Evolutionary conservation across 305 asterid genomes (phyloP).

Genomic region (Rubia peregrina): DNA sequence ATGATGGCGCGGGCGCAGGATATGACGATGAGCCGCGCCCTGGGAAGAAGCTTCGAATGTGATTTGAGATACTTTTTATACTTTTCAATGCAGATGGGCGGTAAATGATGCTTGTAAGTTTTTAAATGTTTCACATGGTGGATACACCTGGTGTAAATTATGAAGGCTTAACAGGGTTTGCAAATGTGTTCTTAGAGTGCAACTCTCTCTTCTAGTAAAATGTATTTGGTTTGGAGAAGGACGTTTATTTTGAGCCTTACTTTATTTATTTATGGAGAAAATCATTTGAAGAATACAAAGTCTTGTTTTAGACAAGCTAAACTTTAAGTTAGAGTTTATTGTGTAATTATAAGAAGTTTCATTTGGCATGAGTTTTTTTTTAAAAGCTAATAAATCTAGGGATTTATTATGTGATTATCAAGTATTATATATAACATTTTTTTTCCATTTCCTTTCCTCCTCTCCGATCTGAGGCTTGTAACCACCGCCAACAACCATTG

Average conservation of each 20-base stretch:
- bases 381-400: no score
- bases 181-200: background rate
- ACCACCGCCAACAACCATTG: no score
- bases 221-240: background rate
- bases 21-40: slow-evolving; percentile 70
- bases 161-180: background rate
- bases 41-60: slow-evolving; percentile 78
- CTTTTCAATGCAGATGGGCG: background rate
- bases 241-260: background rate
- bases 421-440: background rate
- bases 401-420: background rate
- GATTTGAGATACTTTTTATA: slow-evolving; percentile 15
- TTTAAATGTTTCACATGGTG: background rate
- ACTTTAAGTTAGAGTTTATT: no score
- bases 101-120: background rate
- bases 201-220: background rate
- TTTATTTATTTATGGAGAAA: background rate
- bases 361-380: no score
- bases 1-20: slow-evolving; percentile 6
- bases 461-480: no score
- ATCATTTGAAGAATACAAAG: no score
- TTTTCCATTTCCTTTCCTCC: no score
- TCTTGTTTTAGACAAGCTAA: no score
- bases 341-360: no score
- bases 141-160: background rate